Conservation (phyloP, 129 eudicot species). For the Heracleum sosnowskyi region DNA sequence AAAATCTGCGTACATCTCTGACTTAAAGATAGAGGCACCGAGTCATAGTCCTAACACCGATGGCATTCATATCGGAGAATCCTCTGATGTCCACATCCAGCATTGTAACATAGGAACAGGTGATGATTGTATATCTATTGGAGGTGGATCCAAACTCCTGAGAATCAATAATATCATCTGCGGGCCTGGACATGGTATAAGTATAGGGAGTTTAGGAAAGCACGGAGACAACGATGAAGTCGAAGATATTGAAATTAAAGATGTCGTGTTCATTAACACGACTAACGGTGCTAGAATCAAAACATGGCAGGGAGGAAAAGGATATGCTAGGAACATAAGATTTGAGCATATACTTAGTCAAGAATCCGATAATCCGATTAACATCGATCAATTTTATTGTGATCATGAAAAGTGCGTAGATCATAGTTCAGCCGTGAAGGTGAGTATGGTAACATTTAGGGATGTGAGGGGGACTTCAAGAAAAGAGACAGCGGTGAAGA, state of each 20-base stretch:
- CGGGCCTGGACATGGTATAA: constrained; percentile 41
- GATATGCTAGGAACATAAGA: constrained; percentile 17
- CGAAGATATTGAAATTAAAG: constrained; percentile 19
- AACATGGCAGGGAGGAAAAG: constrained; percentile 47
- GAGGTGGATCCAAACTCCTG: too few relatives aligned
- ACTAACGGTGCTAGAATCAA: constrained; percentile 35
- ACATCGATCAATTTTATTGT: constrained; percentile 31
- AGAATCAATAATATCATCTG: constrained; percentile 8
- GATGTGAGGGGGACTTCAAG: constrained; percentile 9
- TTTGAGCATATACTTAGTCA: background rate
- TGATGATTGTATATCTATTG: background rate
- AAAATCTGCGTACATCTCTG: background rate
- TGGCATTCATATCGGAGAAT: background rate
- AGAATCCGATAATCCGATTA: constrained; percentile 16
- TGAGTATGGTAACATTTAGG: constrained; percentile 16
- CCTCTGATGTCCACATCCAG: background rate
- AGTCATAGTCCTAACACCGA: background rate
- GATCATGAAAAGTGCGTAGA: constrained; percentile 11
- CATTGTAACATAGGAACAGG: background rate
- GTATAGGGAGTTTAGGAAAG: constrained; percentile 34
- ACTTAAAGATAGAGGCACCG: background rate
- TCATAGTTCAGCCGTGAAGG: constrained; percentile 19
- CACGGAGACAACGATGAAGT: constrained; percentile 28
- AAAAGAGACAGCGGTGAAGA: constrained; percentile 1
- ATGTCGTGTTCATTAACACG: constrained; percentile 16